Percentiles rank a stretch among this genome's conserved stretches.
These are phyloP conservation scores for Fusarium cicatricum DNA, from an alignment of 2,329 filamentous ascomycete genomes.

Conservation along the genomic window DNA sequence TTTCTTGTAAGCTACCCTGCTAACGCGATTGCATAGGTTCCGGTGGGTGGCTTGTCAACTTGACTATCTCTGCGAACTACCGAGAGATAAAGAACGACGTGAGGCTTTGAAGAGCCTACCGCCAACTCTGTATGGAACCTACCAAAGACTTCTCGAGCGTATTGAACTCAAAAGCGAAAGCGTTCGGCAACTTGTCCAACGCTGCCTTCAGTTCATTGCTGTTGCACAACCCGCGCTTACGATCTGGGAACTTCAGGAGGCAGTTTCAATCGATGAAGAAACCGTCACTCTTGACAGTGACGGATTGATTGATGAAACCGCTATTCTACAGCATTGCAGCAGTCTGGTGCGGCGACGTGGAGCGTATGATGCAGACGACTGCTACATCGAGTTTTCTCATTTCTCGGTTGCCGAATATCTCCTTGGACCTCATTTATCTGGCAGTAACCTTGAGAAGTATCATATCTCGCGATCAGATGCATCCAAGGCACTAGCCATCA, in stretches of 20 bases:
- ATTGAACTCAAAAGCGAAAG: no score
- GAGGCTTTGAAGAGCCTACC: slow-evolving; percentile 7
- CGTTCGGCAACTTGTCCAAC: no score
- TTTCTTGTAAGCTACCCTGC: neutral
- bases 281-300: neutral
- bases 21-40: slow-evolving; percentile 8
- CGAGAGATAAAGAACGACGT: neutral
- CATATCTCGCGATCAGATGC: no score
- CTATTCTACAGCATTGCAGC: neutral
- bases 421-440: neutral
- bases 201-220: no score
- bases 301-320: neutral
- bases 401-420: neutral
- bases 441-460: no score
- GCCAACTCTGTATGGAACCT: slow-evolving; percentile 1
- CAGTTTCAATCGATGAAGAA: neutral
- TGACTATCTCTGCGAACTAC: slow-evolving; percentile 9
- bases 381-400: neutral
- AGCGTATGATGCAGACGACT: neutral
- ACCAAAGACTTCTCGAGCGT: slow-evolving; percentile 6
- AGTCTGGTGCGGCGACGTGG: neutral
- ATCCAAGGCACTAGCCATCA: no score
- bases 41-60: slow-evolving; percentile 24
- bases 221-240: no score
- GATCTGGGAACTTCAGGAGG: neutral